A percentile compares a stretch with the other conserved stretches of the same genome.
phyloP scores from a whole-genome alignment of 1,284 basidiomycete species.

The Irpex rosettiformis region DNA sequence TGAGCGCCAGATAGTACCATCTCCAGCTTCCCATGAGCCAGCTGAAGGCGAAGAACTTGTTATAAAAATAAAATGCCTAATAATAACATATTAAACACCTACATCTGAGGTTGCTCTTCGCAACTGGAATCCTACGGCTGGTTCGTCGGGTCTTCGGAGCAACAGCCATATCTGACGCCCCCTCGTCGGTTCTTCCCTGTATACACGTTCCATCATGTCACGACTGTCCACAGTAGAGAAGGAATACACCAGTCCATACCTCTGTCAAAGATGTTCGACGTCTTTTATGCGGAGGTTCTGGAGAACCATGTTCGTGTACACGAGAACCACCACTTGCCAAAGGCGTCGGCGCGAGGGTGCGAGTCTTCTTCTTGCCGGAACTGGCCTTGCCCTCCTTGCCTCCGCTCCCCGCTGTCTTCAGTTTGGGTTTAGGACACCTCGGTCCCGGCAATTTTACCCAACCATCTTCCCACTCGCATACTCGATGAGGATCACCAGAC shows the following conservation, averaged over 20 bases:
- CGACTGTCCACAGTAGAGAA: too few species aligned
- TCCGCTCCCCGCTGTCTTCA: slow-evolving; percentile 2
- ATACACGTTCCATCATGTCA: too few species aligned
- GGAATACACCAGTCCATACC: background rate
- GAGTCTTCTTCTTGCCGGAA: background rate
- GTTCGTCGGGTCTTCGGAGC: background rate
- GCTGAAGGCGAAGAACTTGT: background rate
- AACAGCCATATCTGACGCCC: background rate
- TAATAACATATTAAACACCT: background rate
- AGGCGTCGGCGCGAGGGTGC: background rate
- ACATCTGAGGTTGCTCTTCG: background rate
- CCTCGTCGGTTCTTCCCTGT: too few species aligned
- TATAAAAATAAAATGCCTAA: background rate
- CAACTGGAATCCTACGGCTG: background rate
- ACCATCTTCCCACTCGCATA: slow-evolving; percentile 5
- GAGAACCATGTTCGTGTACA: background rate
- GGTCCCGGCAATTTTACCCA: slow-evolving; percentile 13
- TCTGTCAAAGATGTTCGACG: background rate
- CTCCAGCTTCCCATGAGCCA: slow-evolving; percentile 5
- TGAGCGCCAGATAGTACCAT: slow-evolving; percentile 7
- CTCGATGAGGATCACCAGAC: slow-evolving; percentile 4
- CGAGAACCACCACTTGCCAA: background rate
- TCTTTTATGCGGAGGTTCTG: background rate
- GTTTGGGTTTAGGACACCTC: slow-evolving; percentile 14
- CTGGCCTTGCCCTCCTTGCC: background rate